Percentiles rank a stretch among this genome's conserved stretches.
phyloP scores from a whole-genome alignment of 2,329 filamentous ascomycete species.

The Xylariales sp. region DNA sequence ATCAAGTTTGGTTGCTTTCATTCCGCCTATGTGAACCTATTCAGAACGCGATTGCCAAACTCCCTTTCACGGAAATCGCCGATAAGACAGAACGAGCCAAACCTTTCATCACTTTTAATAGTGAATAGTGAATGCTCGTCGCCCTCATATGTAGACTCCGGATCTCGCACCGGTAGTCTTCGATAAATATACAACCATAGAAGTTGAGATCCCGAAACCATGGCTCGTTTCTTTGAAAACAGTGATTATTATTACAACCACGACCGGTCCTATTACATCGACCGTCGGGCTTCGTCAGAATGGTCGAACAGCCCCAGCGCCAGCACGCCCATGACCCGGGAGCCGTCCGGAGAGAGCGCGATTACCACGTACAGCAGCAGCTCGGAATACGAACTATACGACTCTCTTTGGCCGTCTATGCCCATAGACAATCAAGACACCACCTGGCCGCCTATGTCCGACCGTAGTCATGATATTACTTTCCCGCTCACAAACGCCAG shows the following conservation, averaged over 20 bases:
- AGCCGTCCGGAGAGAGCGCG: constrained; percentile 39
- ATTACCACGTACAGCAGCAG: constrained; percentile 35
- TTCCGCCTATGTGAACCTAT: neutral
- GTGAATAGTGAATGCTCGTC: constrained; percentile 18
- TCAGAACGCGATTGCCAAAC: neutral
- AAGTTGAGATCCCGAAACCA: neutral
- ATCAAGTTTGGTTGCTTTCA: constrained; percentile 23
- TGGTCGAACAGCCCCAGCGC: constrained; percentile 31
- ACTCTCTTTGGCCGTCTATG: constrained; percentile 25
- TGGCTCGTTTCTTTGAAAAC: constrained; percentile 10
- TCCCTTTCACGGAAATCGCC: neutral
- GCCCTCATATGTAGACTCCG: neutral
- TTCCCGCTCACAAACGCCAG: neutral
- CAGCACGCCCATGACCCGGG: constrained; percentile 41
- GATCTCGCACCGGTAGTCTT: constrained; percentile 25
- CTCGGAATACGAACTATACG: constrained; percentile 39
- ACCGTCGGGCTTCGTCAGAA: constrained; percentile 10
- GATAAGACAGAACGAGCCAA: constrained; percentile 7
- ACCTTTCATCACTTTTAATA: neutral
- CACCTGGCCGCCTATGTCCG: constrained; percentile 8
- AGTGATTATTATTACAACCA: neutral
- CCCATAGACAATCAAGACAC: constrained; percentile 17
- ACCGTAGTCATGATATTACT: constrained; percentile 9
- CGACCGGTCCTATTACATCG: constrained; percentile 5
- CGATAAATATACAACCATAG: neutral